phyloP scores from a whole-genome alignment of 176 grass and related monocot genomes.

The Bonia amplexicaulis region DNA sequence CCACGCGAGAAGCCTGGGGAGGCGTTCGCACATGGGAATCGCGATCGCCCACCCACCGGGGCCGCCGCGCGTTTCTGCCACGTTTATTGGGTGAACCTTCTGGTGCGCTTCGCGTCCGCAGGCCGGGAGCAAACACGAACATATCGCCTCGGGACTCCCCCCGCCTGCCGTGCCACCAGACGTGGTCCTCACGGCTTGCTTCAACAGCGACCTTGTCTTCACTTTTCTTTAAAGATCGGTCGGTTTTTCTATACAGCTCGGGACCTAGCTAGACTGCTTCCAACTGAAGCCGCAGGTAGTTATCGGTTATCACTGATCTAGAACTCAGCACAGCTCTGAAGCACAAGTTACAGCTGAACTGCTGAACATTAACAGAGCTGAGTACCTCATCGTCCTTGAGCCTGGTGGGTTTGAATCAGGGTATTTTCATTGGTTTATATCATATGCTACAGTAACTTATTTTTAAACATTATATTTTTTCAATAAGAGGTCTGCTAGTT shows the following conservation, averaged over 20 bases:
- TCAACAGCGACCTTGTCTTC: not conserved
- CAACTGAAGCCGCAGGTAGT: not conserved
- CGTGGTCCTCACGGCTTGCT: not conserved
- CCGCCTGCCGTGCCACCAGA: not conserved
- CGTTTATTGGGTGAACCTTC: constrained; percentile 41
- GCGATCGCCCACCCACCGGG: not conserved
- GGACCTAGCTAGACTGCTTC: not conserved
- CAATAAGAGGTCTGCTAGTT: too few species aligned
- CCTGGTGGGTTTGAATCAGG: too few species aligned
- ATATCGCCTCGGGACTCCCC: not conserved
- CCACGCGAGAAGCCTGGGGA: not conserved
- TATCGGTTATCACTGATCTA: not conserved
- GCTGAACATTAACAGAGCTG: not conserved
- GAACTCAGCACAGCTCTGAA: not conserved
- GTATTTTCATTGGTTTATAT: too few species aligned
- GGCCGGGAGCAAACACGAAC: not conserved
- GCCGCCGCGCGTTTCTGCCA: not conserved
- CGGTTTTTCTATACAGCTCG: not conserved
- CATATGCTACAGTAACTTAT: too few species aligned
- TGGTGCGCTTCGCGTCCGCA: not conserved
- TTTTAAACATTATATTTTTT: too few species aligned
- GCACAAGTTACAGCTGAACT: not conserved
- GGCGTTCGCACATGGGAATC: not conserved
- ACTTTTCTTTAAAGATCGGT: not conserved
- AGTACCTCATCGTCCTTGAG: not conserved